Base-by-base conservation (phyloP, 306 rosid genomes). In the Quillaja saponaria region DNA sequence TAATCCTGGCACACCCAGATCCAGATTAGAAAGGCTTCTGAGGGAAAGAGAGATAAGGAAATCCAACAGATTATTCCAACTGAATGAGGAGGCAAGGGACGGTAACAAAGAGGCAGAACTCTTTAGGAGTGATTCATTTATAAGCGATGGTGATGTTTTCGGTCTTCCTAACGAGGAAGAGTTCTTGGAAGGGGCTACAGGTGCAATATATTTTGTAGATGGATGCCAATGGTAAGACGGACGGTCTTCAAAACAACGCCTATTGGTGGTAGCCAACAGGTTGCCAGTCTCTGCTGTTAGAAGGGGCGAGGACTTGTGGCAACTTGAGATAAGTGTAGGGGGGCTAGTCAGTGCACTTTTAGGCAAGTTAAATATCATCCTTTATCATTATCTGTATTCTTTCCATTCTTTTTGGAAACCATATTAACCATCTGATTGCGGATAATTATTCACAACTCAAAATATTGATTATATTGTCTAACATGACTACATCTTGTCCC, bases 341-440 rank as follows among this genome's bases (percentile, higher is more conserved):
- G 98, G 98, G 21, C 83, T 88, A 67, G 98, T 91, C 78, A 91
- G 82, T 84, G 96, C 98, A 74, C 96, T 91, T 72, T 75, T 88
- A 86, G 98, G 97, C 80, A 84, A 59, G 76, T 78, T 59, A 66
- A 47, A 28, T 28, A 35, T 61, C 51, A 64, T 54, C 60, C 21
- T 66, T 48, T 66, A 70, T 71, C 66, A 49, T 73, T 40, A 68
- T 37, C 55, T 28, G n/a, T 58, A n/a, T 33, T 40, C 38, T 60
- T 74, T 66, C 33, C 49, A 8, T 12, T 25, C 63, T 19, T 45
- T 20, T 67, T 58, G 18, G 45, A 44, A 50, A 39, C 6, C 2
- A 52, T 46, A 58, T 20, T 35, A 45, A 50, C 38, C 14, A 25
- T 7, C 38, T 35, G n/a, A 37, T 41, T 40, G 25, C 44, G 37